Evolutionary conservation across 2,329 filamentous ascomycete species (phyloP), one percentile per base, ranked within the genome.

Genomic region (Juglanconis sp.): DNA sequence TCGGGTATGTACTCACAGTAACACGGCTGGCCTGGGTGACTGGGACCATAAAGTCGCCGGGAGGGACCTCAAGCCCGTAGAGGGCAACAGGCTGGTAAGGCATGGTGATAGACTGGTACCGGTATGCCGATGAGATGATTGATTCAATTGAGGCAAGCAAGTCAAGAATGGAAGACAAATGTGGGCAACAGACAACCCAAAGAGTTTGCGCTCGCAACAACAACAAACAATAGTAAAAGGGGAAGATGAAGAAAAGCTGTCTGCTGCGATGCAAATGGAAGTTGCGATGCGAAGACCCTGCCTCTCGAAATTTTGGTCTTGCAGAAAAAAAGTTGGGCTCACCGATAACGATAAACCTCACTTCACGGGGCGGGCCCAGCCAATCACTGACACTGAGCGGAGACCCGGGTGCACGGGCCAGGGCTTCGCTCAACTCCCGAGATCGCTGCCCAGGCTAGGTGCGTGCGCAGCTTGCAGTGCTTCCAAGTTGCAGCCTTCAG

Each of bases 11-110:
- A 85, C 90, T 82, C 82, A 96, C 92, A 74, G 90, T 90, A 63
- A 92, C 91, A 72, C 91, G 90, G 70, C 94, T 88, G 67, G 94
- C 87, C 65, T 87, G 83, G 65, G 87, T 81, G 60, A 91, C 92
- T 67, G 91, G 89, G 69, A 97, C 87, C 74, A 95, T 81, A 74
- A 92, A 81, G 77, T 91, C 91, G 72, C 90, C 91, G 68, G 91
- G 84, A 69, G 92, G 92, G 77, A 98, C 90, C 81, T 92, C 88
- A 68, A 97, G 89, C 78, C 93, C 92, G 75, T 95, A 99, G 74
- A 98, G 83, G 74, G 90, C 91, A 76, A 95, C 90, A 66, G 85
- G 82, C 57, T 70, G 64, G 70, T 83, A 72, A 65, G 81, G 74
- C 84, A 87, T 87, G 67, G 68, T 79, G 68, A 57, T 55, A 5